A percentile compares a stretch with the other conserved stretches of the same genome.
These are phyloP conservation scores for Xylariomycetidae sp. DNA, from an alignment of 2,329 filamentous ascomycete genomes.

Conservation along the genomic window DNA sequence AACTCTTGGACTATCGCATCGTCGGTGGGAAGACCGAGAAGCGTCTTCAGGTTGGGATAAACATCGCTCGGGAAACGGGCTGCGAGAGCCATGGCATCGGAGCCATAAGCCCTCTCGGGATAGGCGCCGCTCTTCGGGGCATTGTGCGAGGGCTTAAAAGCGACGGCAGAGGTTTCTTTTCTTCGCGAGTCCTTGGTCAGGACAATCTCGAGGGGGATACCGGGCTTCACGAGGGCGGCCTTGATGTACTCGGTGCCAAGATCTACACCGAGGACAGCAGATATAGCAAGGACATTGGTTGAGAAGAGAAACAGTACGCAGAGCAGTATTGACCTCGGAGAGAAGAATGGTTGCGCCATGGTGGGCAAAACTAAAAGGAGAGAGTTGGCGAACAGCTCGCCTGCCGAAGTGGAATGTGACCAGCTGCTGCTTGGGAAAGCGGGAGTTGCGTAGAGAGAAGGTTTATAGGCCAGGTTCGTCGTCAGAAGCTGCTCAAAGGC, in stretches of 20 bases:
- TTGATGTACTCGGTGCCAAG: conserved; percentile 97
- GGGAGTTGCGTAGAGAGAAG: too few species aligned
- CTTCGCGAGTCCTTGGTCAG: conserved; percentile 95
- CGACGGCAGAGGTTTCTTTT: conserved; percentile 86
- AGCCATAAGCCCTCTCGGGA: conserved; percentile 87
- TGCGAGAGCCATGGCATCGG: conserved; percentile 81
- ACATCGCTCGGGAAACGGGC: conserved; percentile 88
- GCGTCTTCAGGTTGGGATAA: conserved; percentile 86
- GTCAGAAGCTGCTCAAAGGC: too few species aligned
- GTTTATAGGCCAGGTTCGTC: too few species aligned
- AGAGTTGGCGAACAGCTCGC: conserved; percentile 21
- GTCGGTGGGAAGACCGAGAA: conserved; percentile 68
- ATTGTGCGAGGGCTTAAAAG: conserved; percentile 79
- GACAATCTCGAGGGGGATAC: conserved; percentile 95
- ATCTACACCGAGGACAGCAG: conserved; percentile 86
- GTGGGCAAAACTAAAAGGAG: conserved; percentile 21
- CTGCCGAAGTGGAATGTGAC: too few species aligned
- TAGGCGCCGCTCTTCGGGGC: conserved; percentile 59
- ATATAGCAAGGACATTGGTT: conserved; percentile 44
- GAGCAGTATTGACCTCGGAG: conserved; percentile 31
- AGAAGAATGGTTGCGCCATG: conserved; percentile 32
- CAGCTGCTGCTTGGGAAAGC: too few species aligned
- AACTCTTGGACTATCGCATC: conserved; percentile 64
- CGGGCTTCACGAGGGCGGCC: conserved; percentile 90
- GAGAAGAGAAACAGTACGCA: conserved; percentile 37